Conservation (phyloP, 108 stramenopile species). For the Thalassiosira profunda region DNA sequence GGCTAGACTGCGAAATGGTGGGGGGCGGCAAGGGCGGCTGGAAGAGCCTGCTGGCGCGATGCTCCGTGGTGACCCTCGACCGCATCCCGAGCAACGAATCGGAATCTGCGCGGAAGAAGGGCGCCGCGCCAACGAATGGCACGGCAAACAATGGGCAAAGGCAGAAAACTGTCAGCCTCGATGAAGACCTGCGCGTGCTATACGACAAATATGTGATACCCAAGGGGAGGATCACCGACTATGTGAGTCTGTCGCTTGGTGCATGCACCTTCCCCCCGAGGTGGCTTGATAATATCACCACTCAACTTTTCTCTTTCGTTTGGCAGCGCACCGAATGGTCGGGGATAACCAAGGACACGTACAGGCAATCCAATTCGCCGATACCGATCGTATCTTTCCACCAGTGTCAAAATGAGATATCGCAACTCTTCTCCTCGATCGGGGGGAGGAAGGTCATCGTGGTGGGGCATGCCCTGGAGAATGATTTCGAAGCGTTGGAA, state of each 20-base stretch:
- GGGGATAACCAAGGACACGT: constrained; percentile 50
- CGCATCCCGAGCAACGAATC: constrained; percentile 8
- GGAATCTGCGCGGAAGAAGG: not conserved
- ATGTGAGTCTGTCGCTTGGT: too few relatives aligned
- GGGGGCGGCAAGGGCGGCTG: constrained; percentile 43
- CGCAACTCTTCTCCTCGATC: constrained; percentile 35
- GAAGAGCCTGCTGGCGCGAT: constrained; percentile 45
- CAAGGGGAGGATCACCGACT: constrained; percentile 46
- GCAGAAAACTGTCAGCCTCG: not conserved
- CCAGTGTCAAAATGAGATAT: constrained; percentile 46
- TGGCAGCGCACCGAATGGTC: constrained; percentile 54
- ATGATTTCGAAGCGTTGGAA: constrained; percentile 59
- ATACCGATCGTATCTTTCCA: constrained; percentile 50
- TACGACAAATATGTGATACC: constrained; percentile 58
- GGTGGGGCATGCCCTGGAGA: constrained; percentile 53
- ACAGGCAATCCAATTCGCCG: not conserved
- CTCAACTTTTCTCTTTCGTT: too few relatives aligned
- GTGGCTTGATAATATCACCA: too few relatives aligned
- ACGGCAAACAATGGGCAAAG: not conserved
- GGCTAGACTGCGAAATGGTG: constrained; percentile 61
- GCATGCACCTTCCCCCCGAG: too few relatives aligned
- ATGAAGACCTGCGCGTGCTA: constrained; percentile 36
- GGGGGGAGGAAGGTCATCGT: constrained; percentile 38
- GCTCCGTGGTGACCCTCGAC: constrained; percentile 43
- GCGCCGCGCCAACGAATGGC: not conserved